Conservation (phyloP, 352 stramenopile species). For the Globisporangium barbulae region DNA sequence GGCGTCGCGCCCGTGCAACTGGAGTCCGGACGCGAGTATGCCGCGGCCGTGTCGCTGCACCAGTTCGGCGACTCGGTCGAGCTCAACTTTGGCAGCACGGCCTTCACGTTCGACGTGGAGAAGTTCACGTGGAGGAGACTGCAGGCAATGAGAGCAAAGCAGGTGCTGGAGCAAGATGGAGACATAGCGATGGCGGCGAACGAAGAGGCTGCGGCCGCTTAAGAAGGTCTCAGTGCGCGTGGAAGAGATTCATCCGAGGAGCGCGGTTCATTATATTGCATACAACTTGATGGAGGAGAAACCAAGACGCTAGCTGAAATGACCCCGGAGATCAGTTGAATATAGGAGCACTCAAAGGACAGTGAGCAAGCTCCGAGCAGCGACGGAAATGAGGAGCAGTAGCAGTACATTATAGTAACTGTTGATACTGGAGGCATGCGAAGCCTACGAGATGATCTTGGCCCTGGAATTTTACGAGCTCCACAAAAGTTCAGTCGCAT, state of each 20-base stretch:
- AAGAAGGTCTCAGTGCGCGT: background rate
- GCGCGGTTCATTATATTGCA: background rate
- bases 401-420: too few species aligned
- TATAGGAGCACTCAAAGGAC: too few species aligned
- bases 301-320: too few species aligned
- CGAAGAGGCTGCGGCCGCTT: background rate
- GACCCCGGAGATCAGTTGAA: too few species aligned
- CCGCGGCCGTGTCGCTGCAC: constrained; percentile 34
- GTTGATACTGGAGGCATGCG: too few species aligned
- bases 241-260: background rate
- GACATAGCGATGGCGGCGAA: background rate
- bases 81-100: constrained; percentile 28
- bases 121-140: constrained; percentile 8
- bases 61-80: constrained; percentile 27
- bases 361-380: too few species aligned
- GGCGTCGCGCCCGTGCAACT: constrained; percentile 13
- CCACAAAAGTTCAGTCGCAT: too few species aligned
- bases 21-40: constrained; percentile 10
- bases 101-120: constrained; percentile 38
- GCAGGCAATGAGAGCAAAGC: background rate
- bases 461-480: too few species aligned
- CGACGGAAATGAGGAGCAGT: too few species aligned
- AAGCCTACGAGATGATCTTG: too few species aligned
- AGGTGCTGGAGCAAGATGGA: background rate
- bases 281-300: background rate